phyloP scores from a whole-genome alignment of 83 land plant genomes.

The Picea engelmannii region DNA sequence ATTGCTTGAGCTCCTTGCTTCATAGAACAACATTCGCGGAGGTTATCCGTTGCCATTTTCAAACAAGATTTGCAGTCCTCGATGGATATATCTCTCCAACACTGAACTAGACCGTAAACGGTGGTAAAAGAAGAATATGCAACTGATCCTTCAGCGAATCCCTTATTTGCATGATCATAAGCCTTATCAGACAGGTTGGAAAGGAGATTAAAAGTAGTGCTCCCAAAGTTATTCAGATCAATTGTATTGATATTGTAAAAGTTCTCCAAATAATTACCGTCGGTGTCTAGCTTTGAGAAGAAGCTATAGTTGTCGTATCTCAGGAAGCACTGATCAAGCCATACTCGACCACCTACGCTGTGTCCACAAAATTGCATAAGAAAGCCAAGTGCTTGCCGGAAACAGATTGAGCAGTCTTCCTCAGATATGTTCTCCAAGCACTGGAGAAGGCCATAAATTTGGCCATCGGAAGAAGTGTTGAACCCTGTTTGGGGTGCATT shows the following conservation, averaged over 20 bases:
- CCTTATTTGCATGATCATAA: too few relatives aligned
- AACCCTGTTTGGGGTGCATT: neutral
- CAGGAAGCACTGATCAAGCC: neutral
- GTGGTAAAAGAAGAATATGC: too few relatives aligned
- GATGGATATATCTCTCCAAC: too few relatives aligned
- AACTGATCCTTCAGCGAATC: too few relatives aligned
- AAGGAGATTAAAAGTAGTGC: neutral
- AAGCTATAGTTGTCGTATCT: neutral
- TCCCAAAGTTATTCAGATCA: neutral
- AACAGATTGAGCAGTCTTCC: neutral
- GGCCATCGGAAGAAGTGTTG: neutral
- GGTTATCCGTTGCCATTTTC: too few relatives aligned
- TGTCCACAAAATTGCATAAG: neutral
- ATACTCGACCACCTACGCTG: neutral
- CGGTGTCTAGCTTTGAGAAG: neutral
- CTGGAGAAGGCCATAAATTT: constrained; percentile 1
- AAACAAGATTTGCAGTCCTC: too few relatives aligned
- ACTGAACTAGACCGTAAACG: too few relatives aligned
- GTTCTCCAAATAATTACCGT: fast-evolving
- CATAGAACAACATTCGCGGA: too few relatives aligned
- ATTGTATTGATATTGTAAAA: neutral
- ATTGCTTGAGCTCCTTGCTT: too few relatives aligned
- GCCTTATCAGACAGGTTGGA: too few relatives aligned
- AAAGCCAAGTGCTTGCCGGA: neutral
- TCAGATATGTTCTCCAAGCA: neutral